These are phyloP conservation scores for Dentiscutata heterogama DNA, from an alignment of 371 early-diverging fungal species.

Conservation along the genomic window DNA sequence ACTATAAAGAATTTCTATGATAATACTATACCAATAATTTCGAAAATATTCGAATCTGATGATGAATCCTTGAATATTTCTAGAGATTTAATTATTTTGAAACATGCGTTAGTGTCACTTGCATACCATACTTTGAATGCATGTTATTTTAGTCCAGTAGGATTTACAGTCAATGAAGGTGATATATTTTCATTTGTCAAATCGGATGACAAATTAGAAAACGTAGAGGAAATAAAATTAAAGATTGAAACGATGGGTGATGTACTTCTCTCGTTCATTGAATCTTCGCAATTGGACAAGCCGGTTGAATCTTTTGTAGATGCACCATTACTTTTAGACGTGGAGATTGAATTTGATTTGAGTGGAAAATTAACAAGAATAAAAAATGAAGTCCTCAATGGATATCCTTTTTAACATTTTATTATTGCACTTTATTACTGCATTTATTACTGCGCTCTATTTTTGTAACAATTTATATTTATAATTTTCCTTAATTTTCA, in stretches of 20 bases:
- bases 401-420: slow-evolving; percentile 53
- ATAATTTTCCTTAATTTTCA: slow-evolving; percentile 45
- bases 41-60: slow-evolving; percentile 10
- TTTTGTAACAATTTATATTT: background rate
- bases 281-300: slow-evolving; percentile 57
- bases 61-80: background rate
- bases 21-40: slow-evolving; percentile 35
- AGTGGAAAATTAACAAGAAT: slow-evolving; percentile 64
- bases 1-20: slow-evolving; percentile 43
- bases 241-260: slow-evolving; percentile 55
- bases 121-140: slow-evolving; percentile 50
- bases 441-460: background rate
- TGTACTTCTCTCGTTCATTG: slow-evolving; percentile 60
- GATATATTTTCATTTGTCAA: slow-evolving; percentile 15
- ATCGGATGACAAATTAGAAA: background rate
- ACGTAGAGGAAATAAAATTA: slow-evolving; percentile 42
- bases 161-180: slow-evolving; percentile 40
- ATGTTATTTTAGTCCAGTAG: slow-evolving; percentile 52
- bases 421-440: background rate
- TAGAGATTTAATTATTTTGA: slow-evolving; percentile 48
- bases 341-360: slow-evolving; percentile 75
- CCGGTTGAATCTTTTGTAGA: slow-evolving; percentile 58
- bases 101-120: slow-evolving; percentile 50
- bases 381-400: slow-evolving; percentile 57
- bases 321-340: slow-evolving; percentile 85